Evolutionary conservation across 805 yeast species (phyloP).

Genomic region (Candida ovalis): DNA sequence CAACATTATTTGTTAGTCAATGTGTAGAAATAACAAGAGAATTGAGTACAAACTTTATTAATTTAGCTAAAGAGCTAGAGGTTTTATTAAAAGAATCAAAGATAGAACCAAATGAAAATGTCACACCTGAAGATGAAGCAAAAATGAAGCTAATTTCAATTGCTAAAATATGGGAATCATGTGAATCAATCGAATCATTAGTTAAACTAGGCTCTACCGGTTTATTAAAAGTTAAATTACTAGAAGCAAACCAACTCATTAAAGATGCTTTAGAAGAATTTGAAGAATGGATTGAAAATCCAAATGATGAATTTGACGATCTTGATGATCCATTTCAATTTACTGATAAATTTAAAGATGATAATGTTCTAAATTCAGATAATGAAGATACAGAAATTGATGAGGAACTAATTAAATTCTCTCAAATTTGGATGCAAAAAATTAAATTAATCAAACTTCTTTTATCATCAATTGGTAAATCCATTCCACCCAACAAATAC

Average conservation of each 20-base stretch:
- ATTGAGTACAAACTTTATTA: conserved; percentile 13
- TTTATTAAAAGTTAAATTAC: conserved; percentile 44
- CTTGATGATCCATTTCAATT: conserved; percentile 49
- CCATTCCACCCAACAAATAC: conserved; percentile 41
- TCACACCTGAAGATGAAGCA: conserved; percentile 23
- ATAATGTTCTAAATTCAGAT: conserved; percentile 14
- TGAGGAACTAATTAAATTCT: conserved; percentile 26
- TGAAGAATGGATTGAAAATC: conserved; percentile 66
- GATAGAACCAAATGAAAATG: conserved; percentile 19
- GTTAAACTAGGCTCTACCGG: conserved; percentile 51
- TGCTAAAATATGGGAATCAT: conserved; percentile 69
- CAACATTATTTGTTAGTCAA: conserved; percentile 29
- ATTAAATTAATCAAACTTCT: conserved; percentile 55
- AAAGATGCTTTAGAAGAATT: conserved; percentile 66
- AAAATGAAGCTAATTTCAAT: conserved; percentile 57
- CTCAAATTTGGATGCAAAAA: conserved; percentile 48
- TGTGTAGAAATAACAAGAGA: conserved; percentile 24
- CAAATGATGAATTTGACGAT: conserved; percentile 39
- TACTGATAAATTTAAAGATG: conserved; percentile 17
- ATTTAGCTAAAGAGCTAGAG: conserved; percentile 18
- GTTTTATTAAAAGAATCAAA: conserved; percentile 8
- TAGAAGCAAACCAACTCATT: conserved; percentile 41
- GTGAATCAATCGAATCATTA: conserved; percentile 45
- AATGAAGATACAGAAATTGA: conserved; percentile 29
- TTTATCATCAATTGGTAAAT: conserved; percentile 53